Base-by-base conservation (phyloP, 805 yeast genomes). In the Candida qinlingensis region DNA sequence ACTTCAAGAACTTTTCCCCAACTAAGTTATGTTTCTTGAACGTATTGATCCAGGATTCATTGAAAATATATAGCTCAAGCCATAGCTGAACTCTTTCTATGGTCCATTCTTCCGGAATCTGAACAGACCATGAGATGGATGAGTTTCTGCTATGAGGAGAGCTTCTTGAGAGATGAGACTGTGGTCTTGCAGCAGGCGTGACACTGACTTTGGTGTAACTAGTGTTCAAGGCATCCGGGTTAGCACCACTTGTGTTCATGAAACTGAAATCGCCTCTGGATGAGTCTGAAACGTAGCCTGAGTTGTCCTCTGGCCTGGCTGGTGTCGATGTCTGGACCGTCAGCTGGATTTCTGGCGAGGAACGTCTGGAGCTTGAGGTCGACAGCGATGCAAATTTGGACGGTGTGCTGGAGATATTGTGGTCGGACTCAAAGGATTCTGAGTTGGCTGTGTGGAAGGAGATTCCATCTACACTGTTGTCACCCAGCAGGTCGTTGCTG, bases 11-110 rank as follows among this genome's bases (percentile, higher is more conserved):
- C 29, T 75, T 69, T 41, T 79, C 75, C 0, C 90, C 89, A 8
- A 73, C 68, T 3, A 90, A 70, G 44, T 79, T 77, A 51, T 80
- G 73, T 39, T 72, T 72, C 38, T 68, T 68, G 64, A 90, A 85
- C 13, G 81, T 75, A 5, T 72, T 76, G n/a, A 76, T 70, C 97
- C 97, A 90, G 11, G 83, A 70, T 4, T 74, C 77, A 54, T 85
- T 84, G 65, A 90, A 90, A 25, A 76, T 73, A 61, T 89, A 75
- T n/a, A 65, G 56, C 7, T 76, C 81, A 28, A 90, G 71, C 95
- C 96, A 90, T 42, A 68, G 62, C 0, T 73, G 50, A 1, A 89
- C 91, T 45, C 85, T 72, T n/a, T 75, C 79, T 53, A 77, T 68
- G 2, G 83, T 79, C 97, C 97, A 89, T 50, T 79, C 83, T 6